Percentiles rank a stretch among this genome's conserved stretches.
phyloP scores from a whole-genome alignment of 257 asterid species.

The Penstemon davidsonii region DNA sequence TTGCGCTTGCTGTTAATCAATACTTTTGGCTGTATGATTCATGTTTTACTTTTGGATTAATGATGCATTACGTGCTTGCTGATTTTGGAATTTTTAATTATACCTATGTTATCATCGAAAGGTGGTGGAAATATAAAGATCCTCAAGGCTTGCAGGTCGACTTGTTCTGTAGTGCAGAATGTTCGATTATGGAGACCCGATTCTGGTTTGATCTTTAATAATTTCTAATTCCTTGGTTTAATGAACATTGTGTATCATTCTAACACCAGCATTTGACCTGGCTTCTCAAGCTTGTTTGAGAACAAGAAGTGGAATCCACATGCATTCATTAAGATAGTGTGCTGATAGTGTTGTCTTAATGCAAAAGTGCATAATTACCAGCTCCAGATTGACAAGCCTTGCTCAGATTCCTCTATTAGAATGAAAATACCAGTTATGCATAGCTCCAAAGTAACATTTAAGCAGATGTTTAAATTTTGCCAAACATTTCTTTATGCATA shows the following conservation, averaged over 20 bases:
- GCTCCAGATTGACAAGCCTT: too few species aligned
- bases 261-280: not conserved
- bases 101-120: not conserved
- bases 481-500: too few species aligned
- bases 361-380: too few species aligned
- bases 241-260: not conserved
- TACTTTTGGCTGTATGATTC: not conserved
- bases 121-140: not conserved
- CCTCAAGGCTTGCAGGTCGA: constrained; percentile 3
- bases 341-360: too few species aligned
- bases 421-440: too few species aligned
- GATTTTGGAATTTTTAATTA: not conserved
- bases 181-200: not conserved
- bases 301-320: too few species aligned
- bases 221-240: not conserved
- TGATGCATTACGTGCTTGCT: not conserved
- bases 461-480: too few species aligned
- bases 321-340: too few species aligned
- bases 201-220: not conserved
- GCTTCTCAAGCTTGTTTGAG: not conserved
- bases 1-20: not conserved
- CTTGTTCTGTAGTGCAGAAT: not conserved
- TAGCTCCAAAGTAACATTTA: too few species aligned
- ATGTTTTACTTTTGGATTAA: too few species aligned
- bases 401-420: too few species aligned